Base-by-base conservation (phyloP, 352 stramenopile species). In the Pythium phragmiticola region DNA sequence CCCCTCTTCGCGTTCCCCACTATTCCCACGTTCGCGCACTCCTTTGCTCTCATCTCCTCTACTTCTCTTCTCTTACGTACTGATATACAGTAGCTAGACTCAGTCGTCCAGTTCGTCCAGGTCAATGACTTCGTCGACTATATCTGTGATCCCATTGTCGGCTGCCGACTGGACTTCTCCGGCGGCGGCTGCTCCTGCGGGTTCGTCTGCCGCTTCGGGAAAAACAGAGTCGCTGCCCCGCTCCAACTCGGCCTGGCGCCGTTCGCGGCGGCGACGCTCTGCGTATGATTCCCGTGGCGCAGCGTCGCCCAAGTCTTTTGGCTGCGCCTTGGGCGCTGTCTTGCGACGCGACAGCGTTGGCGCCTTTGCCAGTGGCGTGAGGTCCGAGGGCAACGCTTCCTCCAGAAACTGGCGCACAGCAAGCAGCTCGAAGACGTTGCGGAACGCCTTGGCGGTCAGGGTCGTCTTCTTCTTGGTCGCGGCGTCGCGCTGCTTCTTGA, bases 351-450 rank as follows among this genome's bases (percentile, higher is more conserved):
- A 39, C 13, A 92, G 14, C 43, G 79, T 92, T 8, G 78, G 78
- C 17, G 73, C 49, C 65, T 87, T 89, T 19, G 57, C 60, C 30
- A 94, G 67, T n/a, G 71, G 49, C 54, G 79, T 86, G 50, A 92
- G 70, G 21, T 77, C 65, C 14, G 43, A 30, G 4, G 60, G 39
- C n/a, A 69, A 23, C n/a, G 75, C 49, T 9, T 89, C 70, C 11
- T 78, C 67, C 4, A 92, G 14, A 51, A 94, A 94, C 58, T 77
- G 68, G 0, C 70, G 69, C 26, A 92, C 74, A 7, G 80, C 70
- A 6, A 87, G 42, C 0, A 77, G 57, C 51, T 92, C 77, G 65
- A 94, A 90, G n/a, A 74, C 58, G 41, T 73, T 85, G 58, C 77
- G 78, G 45, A 77, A 90, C 2, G 80, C 80, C 59, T 82, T 88